Conservation (phyloP, 805 yeast species). For the Candida andamanensis region DNA sequence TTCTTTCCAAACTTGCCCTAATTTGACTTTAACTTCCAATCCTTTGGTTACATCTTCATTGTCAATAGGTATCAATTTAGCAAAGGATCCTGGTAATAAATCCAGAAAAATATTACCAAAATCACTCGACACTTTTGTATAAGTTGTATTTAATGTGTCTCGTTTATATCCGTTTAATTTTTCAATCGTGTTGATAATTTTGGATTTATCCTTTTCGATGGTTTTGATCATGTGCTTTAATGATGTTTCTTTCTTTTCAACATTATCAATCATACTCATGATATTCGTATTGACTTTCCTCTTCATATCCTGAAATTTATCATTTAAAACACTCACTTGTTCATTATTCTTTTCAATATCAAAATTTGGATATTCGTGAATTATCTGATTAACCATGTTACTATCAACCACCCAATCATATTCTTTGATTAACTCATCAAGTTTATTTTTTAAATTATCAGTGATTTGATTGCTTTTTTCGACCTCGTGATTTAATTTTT, state of each 20-base stretch:
- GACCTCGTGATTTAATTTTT: constrained; percentile 51
- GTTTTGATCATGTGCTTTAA: constrained; percentile 77
- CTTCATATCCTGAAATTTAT: constrained; percentile 62
- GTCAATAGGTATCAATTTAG: constrained; percentile 79
- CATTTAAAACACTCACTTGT: constrained; percentile 51
- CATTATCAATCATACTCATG: constrained; percentile 87
- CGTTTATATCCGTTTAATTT: constrained; percentile 82
- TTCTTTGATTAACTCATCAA: constrained; percentile 46
- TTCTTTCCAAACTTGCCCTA: constrained; percentile 94
- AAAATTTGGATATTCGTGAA: constrained; percentile 59
- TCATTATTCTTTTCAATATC: constrained; percentile 59
- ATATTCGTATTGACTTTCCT: constrained; percentile 80
- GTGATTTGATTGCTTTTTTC: constrained; percentile 42
- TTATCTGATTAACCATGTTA: constrained; percentile 47
- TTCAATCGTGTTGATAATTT: constrained; percentile 81
- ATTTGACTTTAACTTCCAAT: constrained; percentile 79
- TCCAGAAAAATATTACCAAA: constrained; percentile 89
- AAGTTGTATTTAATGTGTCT: constrained; percentile 76
- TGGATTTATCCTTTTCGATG: constrained; percentile 81
- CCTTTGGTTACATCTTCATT: constrained; percentile 85
- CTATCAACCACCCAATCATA: constrained; percentile 74
- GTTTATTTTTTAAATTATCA: constrained; percentile 27
- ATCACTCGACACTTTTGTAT: constrained; percentile 80
- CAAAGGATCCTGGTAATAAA: constrained; percentile 82
- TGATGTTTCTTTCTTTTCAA: constrained; percentile 78